Evolutionary conservation across 108 stramenopile species (phyloP), one percentile per base, ranked within the genome.

Genomic region (Cafeteria roenbergensis): DNA sequence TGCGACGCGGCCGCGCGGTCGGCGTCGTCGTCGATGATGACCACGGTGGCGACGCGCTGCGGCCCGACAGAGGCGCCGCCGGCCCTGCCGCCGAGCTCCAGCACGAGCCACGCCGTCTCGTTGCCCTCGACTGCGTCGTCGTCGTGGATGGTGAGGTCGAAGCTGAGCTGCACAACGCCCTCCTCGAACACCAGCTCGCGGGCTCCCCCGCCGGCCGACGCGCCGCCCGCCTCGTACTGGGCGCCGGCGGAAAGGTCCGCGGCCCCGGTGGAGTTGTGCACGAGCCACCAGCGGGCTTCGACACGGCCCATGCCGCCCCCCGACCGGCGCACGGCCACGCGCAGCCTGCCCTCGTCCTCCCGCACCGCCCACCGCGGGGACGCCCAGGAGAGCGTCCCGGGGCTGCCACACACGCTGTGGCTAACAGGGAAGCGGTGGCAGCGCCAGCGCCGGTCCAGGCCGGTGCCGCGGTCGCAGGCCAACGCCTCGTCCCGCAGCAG

Each of bases 21-120:
- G 22, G 22, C n/a, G 14, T 63, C 62, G 8, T 63, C 62, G 14
- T 63, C 62, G 28, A 63, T 4, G 12, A 63, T 63, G 29, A 14
- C 14, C 29, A 63, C 62, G 9, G 4, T 4, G 4, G 62, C 14
- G 9, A 28, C 29, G 9, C 8, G 9, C 51, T 63, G 62, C 34
- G 62, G 28, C 62, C 62, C 62, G 4, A 63, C 9, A 51, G 38
- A 48, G 37, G 48, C 62, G 30, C 62, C 62, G 4, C 62, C 62
- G 9, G 28, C 12, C 12, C 8, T 4, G 4, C 14, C 48, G 9
- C 4, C 8, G 4, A 14, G 38, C 12, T 51, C 48, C 62, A 28
- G 27, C 28, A 48, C 38, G 8, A 63, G 37, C 9, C 8, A 4
- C 9, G 14, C 4, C 8, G 51, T 51, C 14, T 63, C 62, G 30